A percentile compares a stretch with the other conserved stretches of the same genome.
These are phyloP conservation scores for Pestalotiopsis sp. DNA, from an alignment of 2,329 filamentous ascomycete species.

Conservation along the genomic window DNA sequence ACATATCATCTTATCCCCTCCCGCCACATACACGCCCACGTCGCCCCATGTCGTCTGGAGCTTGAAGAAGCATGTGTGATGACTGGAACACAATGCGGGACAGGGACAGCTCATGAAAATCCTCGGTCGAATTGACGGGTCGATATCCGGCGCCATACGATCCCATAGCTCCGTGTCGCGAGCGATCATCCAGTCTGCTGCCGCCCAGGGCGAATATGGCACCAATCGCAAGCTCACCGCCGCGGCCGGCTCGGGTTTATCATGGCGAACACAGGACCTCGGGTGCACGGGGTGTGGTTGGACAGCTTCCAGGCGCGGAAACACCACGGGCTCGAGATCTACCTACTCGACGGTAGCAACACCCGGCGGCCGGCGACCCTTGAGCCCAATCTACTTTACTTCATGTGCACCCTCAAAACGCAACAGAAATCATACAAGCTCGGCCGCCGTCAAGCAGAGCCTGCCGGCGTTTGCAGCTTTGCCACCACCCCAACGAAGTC, in stretches of 20 bases:
- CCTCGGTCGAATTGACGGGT: constrained; percentile 60
- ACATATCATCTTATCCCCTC: not conserved
- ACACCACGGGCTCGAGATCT: not conserved
- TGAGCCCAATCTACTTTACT: constrained; percentile 23
- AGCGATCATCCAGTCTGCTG: constrained; percentile 11
- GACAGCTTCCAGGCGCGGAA: constrained; percentile 12
- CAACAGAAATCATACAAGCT: constrained; percentile 25
- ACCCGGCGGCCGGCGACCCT: constrained; percentile 18
- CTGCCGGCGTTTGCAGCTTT: not conserved
- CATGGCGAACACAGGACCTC: not conserved
- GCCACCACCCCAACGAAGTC: constrained; percentile 13
- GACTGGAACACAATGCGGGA: constrained; percentile 40
- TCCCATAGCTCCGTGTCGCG: constrained; percentile 12
- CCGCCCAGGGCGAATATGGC: not conserved
- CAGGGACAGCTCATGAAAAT: constrained; percentile 63
- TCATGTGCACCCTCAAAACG: constrained; percentile 18
- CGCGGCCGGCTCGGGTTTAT: not conserved
- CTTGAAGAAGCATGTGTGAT: constrained; percentile 29
- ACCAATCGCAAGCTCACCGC: not conserved
- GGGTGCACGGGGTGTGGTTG: not conserved
- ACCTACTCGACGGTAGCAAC: constrained; percentile 24
- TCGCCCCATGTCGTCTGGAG: constrained; percentile 13
- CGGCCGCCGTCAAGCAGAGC: constrained; percentile 9
- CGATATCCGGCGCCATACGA: constrained; percentile 58
- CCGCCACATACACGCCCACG: not conserved